Conservation (phyloP, 306 rosid genomes). For the Sicyos edulis region DNA sequence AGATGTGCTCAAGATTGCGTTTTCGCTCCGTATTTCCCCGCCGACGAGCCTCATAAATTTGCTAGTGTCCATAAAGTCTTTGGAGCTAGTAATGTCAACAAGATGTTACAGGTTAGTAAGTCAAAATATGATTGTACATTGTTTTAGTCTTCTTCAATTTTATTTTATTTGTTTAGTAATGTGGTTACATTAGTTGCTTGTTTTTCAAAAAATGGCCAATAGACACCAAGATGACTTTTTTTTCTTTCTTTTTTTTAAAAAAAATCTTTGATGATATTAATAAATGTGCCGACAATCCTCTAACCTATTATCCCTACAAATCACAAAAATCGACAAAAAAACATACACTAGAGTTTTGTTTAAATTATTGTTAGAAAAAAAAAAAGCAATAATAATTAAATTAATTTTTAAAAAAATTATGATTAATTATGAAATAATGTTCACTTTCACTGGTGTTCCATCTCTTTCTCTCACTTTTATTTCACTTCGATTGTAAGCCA, state of each 20-base stretch:
- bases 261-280: not conserved
- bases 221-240: not conserved
- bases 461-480: slow-evolving; percentile 1
- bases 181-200: not conserved
- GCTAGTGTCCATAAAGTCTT: slow-evolving; percentile 91
- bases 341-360: not conserved
- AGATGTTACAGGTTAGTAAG: slow-evolving; percentile 79
- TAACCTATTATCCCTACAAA: no score
- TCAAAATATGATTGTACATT: not conserved
- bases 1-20: slow-evolving; percentile 80
- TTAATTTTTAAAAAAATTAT: no score
- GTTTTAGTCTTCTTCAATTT: not conserved
- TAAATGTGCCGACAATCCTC: not conserved
- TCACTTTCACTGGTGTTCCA: not conserved
- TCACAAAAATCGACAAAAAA: not conserved
- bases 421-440: not conserved
- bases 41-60: slow-evolving; percentile 88
- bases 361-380: no score
- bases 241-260: not conserved
- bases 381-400: no score
- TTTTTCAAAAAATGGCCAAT: slow-evolving; percentile 2
- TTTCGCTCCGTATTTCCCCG: slow-evolving; percentile 96
- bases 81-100: slow-evolving; percentile 98
- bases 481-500: slow-evolving; percentile 9
- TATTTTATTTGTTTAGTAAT: slow-evolving; percentile 8